Evolutionary conservation across 257 asterid species (phyloP).

Genomic region (Lantana camara): DNA sequence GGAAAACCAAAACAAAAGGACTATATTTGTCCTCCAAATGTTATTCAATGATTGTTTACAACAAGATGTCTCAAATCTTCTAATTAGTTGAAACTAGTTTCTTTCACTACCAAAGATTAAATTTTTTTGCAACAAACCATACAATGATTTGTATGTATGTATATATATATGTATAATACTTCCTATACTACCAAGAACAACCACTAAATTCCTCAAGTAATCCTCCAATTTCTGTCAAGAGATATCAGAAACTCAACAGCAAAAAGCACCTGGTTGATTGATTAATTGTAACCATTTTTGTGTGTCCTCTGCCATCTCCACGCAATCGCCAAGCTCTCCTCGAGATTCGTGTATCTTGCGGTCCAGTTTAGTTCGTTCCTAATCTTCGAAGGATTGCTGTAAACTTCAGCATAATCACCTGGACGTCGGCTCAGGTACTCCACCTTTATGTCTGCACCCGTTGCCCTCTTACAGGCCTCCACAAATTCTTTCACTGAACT

Average conservation of each 20-base stretch:
- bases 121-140: too few species aligned
- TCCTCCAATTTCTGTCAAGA: not conserved
- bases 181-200: too few species aligned
- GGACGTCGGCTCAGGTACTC: conserved; percentile 44
- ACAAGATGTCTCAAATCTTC: too few species aligned
- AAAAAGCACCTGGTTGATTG: not conserved
- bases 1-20: too few species aligned
- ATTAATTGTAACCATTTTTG: conserved; percentile 33
- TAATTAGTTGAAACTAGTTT: too few species aligned
- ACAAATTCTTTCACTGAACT: conserved; percentile 49
- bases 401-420: conserved; percentile 45
- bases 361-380: conserved; percentile 43
- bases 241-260: not conserved
- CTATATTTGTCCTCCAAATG: too few species aligned
- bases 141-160: not conserved
- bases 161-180: not conserved
- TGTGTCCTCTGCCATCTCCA: conserved; percentile 53
- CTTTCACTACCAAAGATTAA: too few species aligned
- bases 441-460: conserved; percentile 44
- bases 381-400: conserved; percentile 44
- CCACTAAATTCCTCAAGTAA: too few species aligned
- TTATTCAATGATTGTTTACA: too few species aligned
- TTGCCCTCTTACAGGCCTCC: conserved; percentile 49
- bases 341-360: conserved; percentile 36
- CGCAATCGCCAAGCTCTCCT: conserved; percentile 36